These are phyloP conservation scores for Ganoderma resinaceum DNA, from an alignment of 1,284 basidiomycete species.

Conservation along the genomic window DNA sequence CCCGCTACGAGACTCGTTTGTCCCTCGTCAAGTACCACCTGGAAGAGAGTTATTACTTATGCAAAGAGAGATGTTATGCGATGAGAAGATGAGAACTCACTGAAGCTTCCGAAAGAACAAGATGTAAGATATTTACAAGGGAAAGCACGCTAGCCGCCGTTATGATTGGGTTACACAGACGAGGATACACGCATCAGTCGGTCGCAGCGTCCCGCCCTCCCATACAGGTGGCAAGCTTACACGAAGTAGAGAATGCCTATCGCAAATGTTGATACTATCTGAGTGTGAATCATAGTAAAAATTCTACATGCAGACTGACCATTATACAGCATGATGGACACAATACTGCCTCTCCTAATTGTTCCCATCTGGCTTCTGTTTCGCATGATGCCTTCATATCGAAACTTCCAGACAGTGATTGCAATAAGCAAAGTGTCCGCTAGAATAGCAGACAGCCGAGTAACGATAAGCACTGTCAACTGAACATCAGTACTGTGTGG, in stretches of 20 bases:
- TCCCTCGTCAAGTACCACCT: too few species aligned
- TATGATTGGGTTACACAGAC: not conserved
- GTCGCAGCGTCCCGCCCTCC: too few species aligned
- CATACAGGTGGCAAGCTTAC: not conserved
- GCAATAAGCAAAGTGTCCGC: not conserved
- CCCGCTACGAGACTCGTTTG: too few species aligned
- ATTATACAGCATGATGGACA: not conserved
- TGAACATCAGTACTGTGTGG: not conserved
- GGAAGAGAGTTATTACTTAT: too few species aligned
- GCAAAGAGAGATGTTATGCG: too few species aligned
- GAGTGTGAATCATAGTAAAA: too few species aligned
- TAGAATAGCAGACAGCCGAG: not conserved
- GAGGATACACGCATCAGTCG: too few species aligned
- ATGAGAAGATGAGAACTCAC: not conserved
- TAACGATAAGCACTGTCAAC: not conserved
- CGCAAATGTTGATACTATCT: not conserved
- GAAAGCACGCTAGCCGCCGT: not conserved
- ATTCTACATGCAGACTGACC: too few species aligned
- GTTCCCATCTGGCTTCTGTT: not conserved
- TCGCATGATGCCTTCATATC: not conserved
- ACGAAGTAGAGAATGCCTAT: not conserved
- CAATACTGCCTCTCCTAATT: not conserved
- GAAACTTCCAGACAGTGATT: not conserved
- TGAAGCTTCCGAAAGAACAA: not conserved
- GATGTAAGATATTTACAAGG: not conserved